These are phyloP conservation scores for Tetradesmus lagerheimii DNA, from an alignment of 139 green algal species.

Conservation along the genomic window DNA sequence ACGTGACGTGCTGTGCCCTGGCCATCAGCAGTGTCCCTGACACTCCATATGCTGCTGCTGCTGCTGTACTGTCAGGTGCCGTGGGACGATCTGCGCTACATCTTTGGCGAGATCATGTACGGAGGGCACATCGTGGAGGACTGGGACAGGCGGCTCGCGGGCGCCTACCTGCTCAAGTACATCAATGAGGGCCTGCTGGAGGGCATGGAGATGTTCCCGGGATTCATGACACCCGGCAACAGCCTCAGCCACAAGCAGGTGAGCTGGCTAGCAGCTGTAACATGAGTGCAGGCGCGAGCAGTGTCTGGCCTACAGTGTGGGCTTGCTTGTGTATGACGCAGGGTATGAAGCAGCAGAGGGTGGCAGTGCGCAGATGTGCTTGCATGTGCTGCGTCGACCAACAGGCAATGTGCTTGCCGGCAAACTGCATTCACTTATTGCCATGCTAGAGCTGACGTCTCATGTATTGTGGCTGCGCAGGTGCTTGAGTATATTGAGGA, in stretches of 20 bases:
- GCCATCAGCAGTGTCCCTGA: not conserved
- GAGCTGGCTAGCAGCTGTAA: not conserved
- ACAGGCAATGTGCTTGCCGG: no score
- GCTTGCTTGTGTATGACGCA: no score
- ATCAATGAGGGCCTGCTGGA: slow-evolving; percentile 90
- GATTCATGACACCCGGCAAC: slow-evolving; percentile 76
- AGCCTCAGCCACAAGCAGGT: slow-evolving; percentile 80
- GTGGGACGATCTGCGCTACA: slow-evolving; percentile 92
- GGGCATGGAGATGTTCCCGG: slow-evolving; percentile 84
- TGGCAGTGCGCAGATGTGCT: no score
- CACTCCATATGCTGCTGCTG: not conserved
- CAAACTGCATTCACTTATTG: no score
- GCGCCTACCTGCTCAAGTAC: slow-evolving; percentile 83
- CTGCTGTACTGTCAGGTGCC: slow-evolving; percentile 67
- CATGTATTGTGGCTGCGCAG: slow-evolving; percentile 49
- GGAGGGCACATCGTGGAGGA: slow-evolving; percentile 96
- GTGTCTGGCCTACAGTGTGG: no score
- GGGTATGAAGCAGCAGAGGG: no score
- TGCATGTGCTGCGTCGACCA: no score
- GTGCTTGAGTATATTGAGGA: slow-evolving; percentile 89
- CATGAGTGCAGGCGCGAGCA: no score
- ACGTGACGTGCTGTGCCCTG: no score
- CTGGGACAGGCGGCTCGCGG: slow-evolving; percentile 90
- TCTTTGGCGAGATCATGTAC: slow-evolving; percentile 98
- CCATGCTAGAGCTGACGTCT: no score